A percentile compares a stretch with the other conserved stretches of the same genome.
Evolutionary conservation across 805 yeast genomes (phyloP).

Genomic region (Candida khao-thaluensis): DNA sequence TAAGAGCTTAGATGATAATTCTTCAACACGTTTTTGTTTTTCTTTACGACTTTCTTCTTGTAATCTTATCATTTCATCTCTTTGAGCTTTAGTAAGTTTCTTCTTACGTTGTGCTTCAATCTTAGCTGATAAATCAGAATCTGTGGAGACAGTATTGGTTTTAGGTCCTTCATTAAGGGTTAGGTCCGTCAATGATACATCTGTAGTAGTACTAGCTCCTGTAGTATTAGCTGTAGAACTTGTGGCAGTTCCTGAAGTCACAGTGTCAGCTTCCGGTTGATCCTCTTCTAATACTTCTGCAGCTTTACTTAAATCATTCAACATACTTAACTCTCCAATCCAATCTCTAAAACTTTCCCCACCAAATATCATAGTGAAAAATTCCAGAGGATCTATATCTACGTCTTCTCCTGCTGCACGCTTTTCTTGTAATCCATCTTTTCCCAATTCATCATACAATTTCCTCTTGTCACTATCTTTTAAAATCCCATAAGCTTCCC

Average conservation of each 20-base stretch:
- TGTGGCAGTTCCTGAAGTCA: slow-evolving; percentile 8
- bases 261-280: slow-evolving; percentile 10
- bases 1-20: slow-evolving; percentile 49
- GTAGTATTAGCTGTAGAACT: no score
- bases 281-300: slow-evolving; percentile 51
- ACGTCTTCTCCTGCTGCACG: slow-evolving; percentile 67
- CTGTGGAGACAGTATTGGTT: slow-evolving; percentile 3
- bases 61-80: slow-evolving; percentile 50
- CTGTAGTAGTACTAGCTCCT: slow-evolving; percentile 6
- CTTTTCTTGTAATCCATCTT: slow-evolving; percentile 55
- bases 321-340: slow-evolving; percentile 78
- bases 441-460: slow-evolving; percentile 80
- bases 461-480: slow-evolving; percentile 68
- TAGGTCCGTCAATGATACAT: slow-evolving; percentile 1
- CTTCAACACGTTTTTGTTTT: slow-evolving; percentile 48
- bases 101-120: slow-evolving; percentile 24
- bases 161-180: slow-evolving; percentile 14
- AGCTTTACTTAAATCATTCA: slow-evolving; percentile 69
- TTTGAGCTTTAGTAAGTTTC: slow-evolving; percentile 33
- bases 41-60: slow-evolving; percentile 56
- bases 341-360: slow-evolving; percentile 76
- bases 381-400: slow-evolving; percentile 73
- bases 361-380: slow-evolving; percentile 80
- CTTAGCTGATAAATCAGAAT: slow-evolving; percentile 19
- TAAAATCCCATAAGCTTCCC: slow-evolving; percentile 72